Evolutionary conservation across 495 filamentous ascomycete species (phyloP).

Genomic region (Aspergillus campestris): DNA sequence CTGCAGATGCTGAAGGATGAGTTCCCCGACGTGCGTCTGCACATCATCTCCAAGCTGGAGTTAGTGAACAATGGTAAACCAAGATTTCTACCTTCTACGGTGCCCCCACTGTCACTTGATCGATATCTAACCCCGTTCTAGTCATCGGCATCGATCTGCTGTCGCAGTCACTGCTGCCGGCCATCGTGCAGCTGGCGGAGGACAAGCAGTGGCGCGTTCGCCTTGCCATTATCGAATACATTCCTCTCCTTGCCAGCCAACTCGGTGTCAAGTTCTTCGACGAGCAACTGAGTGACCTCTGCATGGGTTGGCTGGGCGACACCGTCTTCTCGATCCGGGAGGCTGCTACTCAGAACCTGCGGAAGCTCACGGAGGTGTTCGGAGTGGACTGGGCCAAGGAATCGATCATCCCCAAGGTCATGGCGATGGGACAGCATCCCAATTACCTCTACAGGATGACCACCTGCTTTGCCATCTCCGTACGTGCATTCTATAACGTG

Average conservation of each 20-base stretch:
- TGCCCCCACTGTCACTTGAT: neutral
- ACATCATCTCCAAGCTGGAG: slow-evolving; percentile 98
- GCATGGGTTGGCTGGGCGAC: slow-evolving; percentile 99
- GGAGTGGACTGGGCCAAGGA: slow-evolving; percentile 97
- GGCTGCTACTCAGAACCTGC: slow-evolving; percentile 91
- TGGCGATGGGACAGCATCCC: slow-evolving; percentile 93
- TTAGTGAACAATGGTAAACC: slow-evolving; percentile 84
- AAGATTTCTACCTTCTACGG: neutral
- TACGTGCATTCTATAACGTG: slow-evolving; percentile 41
- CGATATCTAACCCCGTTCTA: slow-evolving; percentile 20
- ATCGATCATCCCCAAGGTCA: slow-evolving; percentile 96
- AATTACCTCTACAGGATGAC: slow-evolving; percentile 99
- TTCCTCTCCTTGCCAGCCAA: slow-evolving; percentile 90
- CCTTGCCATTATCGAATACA: slow-evolving; percentile 97
- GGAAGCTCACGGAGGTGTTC: slow-evolving; percentile 97
- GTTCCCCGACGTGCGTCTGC: slow-evolving; percentile 92
- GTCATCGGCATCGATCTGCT: slow-evolving; percentile 97
- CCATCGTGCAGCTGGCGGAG: slow-evolving; percentile 96
- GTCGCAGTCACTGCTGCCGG: slow-evolving; percentile 90
- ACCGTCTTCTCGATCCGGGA: slow-evolving; percentile 98
- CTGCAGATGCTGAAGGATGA: slow-evolving; percentile 99
- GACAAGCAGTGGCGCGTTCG: slow-evolving; percentile 99
- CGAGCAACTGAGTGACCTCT: slow-evolving; percentile 87
- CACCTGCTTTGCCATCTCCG: slow-evolving; percentile 94
- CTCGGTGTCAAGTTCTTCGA: slow-evolving; percentile 97